Evolutionary conservation across 306 rosid genomes (phyloP), one percentile per base, ranked within the genome.

Genomic region (Cicer yamashitae): DNA sequence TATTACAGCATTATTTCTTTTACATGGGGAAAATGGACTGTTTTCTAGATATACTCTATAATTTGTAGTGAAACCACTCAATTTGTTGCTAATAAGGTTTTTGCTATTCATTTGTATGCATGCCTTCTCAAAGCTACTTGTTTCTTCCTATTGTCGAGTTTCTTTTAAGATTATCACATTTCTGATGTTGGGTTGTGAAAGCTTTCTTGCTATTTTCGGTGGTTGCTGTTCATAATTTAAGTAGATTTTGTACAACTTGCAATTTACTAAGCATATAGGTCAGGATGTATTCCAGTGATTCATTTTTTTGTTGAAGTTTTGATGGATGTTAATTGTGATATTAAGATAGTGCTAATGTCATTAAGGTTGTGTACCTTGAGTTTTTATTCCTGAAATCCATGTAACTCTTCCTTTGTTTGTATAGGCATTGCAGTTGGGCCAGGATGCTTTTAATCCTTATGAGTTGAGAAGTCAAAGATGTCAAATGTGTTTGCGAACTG

Each of bases 391-490:
- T 14, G 22, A 6, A 34, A 51, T 53, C 46, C 50, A 56, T 47
- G 60, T 64, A 50, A 57, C 54, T 47, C 30, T 45, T 52, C 47
- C 57, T 77, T 71, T 76, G 62, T 69, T 70, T 84, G 15, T 84
- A 30, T 74, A 96, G 99, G 99, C 98, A 66, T 83, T 92, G 89
- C 99, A 89, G 87, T 83, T 96, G 87, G 96, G 92, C 67, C 99
- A 92, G 79, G 99, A 92, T 62, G 70, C 88, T 0, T 85, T 30
- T 43, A 74, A 89, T 77, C 72, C 90, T 81, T 85, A 71, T 59
- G 97, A 92, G 83, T 85, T 76, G 60, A 89, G 93, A 83, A 88
- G 89, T 84, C 98, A 89, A 79, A 85, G 99, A 83, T 96, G 97
- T 86, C 98, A 92, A 83, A 96, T 96, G 99, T 92, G 98, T 81